Evolutionary conservation across 2,329 filamentous ascomycete genomes (phyloP).

Genomic region (Penicillium vulpinum): DNA sequence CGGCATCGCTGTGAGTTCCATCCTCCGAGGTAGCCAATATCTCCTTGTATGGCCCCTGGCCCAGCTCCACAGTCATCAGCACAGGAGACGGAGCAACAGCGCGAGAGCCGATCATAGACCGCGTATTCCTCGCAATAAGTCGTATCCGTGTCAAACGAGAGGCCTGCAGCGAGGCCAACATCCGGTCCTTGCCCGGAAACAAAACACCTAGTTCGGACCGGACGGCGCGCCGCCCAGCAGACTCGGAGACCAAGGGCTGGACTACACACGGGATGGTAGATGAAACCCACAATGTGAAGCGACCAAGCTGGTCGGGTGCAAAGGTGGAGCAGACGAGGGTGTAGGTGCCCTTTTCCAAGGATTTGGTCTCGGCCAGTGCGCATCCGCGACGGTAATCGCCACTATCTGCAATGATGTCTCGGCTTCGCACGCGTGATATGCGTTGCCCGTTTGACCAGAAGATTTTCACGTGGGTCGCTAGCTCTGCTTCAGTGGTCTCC

Average conservation of each 20-base stretch:
- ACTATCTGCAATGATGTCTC: slow-evolving; percentile 78
- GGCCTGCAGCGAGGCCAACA: slow-evolving; percentile 54
- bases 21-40: slow-evolving; percentile 67
- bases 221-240: slow-evolving; percentile 70
- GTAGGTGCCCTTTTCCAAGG: slow-evolving; percentile 71
- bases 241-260: slow-evolving; percentile 66
- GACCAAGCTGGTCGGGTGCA: slow-evolving; percentile 72
- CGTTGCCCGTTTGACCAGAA: slow-evolving; percentile 75
- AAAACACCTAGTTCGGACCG: slow-evolving; percentile 50
- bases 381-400: slow-evolving; percentile 86
- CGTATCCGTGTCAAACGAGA: slow-evolving; percentile 62
- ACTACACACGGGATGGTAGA: slow-evolving; percentile 58
- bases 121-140: slow-evolving; percentile 54
- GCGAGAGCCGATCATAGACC: slow-evolving; percentile 41
- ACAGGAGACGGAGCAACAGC: slow-evolving; percentile 54
- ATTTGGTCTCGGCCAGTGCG: slow-evolving; percentile 63
- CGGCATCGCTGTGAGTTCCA: slow-evolving; percentile 72
- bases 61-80: slow-evolving; percentile 70
- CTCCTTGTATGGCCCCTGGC: slow-evolving; percentile 67
- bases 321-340: slow-evolving; percentile 91
- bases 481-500: slow-evolving; percentile 63
- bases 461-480: slow-evolving; percentile 81
- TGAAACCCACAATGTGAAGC: slow-evolving; percentile 74
- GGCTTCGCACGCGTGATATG: slow-evolving; percentile 64
- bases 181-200: slow-evolving; percentile 52